These are phyloP conservation scores for Sclerotinia borealis DNA, from an alignment of 2,329 filamentous ascomycete genomes.

Conservation along the genomic window DNA sequence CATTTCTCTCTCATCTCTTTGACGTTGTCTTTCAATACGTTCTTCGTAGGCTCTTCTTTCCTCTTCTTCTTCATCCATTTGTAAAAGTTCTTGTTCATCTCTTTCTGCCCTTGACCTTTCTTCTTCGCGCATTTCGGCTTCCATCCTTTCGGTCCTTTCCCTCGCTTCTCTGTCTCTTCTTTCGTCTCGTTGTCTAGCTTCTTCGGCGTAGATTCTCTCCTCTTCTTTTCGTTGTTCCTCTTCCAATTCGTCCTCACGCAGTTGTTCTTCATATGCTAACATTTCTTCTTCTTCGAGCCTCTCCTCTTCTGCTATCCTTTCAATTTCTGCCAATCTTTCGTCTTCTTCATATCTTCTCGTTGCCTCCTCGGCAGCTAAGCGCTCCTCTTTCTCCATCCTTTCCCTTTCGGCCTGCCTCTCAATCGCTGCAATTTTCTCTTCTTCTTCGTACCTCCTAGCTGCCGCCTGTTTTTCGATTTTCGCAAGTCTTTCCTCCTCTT, in stretches of 20 bases:
- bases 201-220: constrained; percentile 5
- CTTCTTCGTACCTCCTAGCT: constrained; percentile 1
- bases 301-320: constrained; percentile 2
- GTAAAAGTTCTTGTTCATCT: constrained; percentile 8
- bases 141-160: not conserved
- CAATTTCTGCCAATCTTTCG: not conserved
- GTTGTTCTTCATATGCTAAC: constrained; percentile 3
- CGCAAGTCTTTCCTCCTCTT: constrained; percentile 2
- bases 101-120: constrained; percentile 1
- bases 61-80: constrained; percentile 12
- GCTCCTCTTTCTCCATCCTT: not conserved
- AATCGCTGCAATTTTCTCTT: constrained; percentile 5
- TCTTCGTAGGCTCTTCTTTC: constrained; percentile 8
- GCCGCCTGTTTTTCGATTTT: constrained; percentile 1
- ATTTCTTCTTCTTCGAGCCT: constrained; percentile 1
- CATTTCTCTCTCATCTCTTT: constrained; percentile 1
- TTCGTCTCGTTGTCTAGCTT: constrained; percentile 6
- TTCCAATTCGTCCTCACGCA: constrained; percentile 5
- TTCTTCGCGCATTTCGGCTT: not conserved
- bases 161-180: not conserved
- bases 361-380: constrained; percentile 5
- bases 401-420: not conserved
- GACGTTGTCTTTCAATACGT: not conserved
- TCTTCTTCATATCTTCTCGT: not conserved
- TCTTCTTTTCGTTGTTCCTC: constrained; percentile 1